These are phyloP conservation scores for Trichosanthes cucumerina DNA, from an alignment of 306 rosid species.

Conservation along the genomic window DNA sequence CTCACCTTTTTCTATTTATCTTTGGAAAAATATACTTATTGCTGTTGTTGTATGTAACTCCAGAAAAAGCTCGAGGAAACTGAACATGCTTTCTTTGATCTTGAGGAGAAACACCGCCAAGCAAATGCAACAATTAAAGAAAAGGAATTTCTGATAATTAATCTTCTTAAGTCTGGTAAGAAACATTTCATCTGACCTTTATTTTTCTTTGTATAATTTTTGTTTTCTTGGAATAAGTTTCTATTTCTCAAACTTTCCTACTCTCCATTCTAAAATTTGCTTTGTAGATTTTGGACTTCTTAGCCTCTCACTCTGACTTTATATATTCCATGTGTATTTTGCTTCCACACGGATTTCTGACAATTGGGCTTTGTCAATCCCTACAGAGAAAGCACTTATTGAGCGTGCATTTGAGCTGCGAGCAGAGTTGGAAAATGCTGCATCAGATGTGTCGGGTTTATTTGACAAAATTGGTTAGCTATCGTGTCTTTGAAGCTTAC, in stretches of 20 bases:
- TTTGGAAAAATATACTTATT: constrained; percentile 11
- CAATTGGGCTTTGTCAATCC: neutral
- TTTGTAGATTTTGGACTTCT: neutral
- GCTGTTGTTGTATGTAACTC: constrained; percentile 20
- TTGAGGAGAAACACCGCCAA: constrained; percentile 86
- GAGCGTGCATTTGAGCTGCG: constrained; percentile 83
- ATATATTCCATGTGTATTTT: neutral
- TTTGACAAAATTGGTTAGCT: constrained; percentile 86
- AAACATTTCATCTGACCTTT: neutral
- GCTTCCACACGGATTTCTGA: neutral
- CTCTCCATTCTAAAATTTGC: neutral
- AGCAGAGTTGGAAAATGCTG: constrained; percentile 91
- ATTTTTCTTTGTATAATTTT: neutral
- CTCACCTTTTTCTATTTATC: constrained; percentile 11
- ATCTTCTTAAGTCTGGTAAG: constrained; percentile 91
- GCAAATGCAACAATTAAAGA: constrained; percentile 93
- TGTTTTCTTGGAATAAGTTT: neutral
- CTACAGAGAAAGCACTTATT: constrained; percentile 74
- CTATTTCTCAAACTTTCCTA: neutral
- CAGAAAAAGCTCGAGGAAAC: constrained; percentile 87
- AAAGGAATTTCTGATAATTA: constrained; percentile 78
- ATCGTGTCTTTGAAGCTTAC: neutral
- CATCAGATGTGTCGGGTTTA: constrained; percentile 81
- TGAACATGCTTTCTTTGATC: constrained; percentile 64
- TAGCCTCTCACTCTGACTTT: neutral